Base-by-base conservation (phyloP, 2,329 filamentous ascomycete genomes). In the Pseudopyrenochaeta lycopersici region DNA sequence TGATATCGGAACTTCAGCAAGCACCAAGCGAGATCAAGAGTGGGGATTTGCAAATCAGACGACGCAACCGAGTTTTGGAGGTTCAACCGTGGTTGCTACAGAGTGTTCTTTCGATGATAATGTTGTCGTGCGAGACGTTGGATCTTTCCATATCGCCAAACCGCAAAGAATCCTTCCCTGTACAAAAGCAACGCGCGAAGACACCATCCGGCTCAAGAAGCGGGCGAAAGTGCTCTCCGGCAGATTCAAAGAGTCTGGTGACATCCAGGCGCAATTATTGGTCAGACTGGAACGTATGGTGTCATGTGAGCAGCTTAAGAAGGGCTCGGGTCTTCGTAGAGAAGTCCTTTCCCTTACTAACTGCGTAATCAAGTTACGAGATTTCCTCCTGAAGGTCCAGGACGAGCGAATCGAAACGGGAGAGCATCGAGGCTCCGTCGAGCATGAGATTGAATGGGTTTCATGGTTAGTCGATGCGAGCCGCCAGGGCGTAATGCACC, bases 391-490 rank as follows among this genome's bases (percentile, higher is more conserved):
- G 2, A 46, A 30, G 18, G 59, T 54, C 12, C 52, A 56, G 7
- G 50, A 62, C 1, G 64, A 55, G 10, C 53, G 69, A 4, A 31
- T 71, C 0, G 50, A 53, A 41, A 70, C 61, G 3, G 72, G 72
- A 0, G 70, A 73, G 47, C 46, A 46, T 12, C 36, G 46, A 6
- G 41, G 41, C 0, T 47, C 58, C 5, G 63, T 72, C 3, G 56
- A 66, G 40, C 70, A 72, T 56, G 68, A 74, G 50, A 30, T 66
- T 18, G 58, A 67, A 41, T 73, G 71, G 70, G 66, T 49, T n/a
- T 45, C 54, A 27, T 73, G 71, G 71, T 42, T 74, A 10, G 59
- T 64, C 1, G 54, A 62, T n/a, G 68, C 66, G 9, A 58, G 53
- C 11, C 30, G 53, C 18, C 58, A 58, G 17, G 67, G 66, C 1